Evolutionary conservation across 2,329 filamentous ascomycete genomes (phyloP).

Genomic region (Cordyceps tenuipes): DNA sequence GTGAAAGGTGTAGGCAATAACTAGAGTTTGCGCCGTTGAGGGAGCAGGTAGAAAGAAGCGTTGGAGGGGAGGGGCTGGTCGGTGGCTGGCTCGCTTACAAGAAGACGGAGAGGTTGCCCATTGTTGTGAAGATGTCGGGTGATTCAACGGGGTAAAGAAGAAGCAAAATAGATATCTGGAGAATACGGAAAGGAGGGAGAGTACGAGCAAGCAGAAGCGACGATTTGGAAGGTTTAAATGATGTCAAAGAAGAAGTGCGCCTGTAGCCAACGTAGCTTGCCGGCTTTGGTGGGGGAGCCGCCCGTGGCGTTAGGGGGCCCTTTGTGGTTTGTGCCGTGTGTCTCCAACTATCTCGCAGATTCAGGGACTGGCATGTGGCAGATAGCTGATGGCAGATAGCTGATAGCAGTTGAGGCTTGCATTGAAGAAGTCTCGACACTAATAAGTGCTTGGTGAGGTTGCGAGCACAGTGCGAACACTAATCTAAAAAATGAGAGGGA

Average conservation of each 20-base stretch:
- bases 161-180: not conserved
- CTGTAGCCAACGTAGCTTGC: not conserved
- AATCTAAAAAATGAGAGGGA: not conserved
- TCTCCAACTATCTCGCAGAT: not conserved
- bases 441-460: not conserved
- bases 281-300: not conserved
- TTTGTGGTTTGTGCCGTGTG: too few species aligned
- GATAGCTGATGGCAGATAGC: not conserved
- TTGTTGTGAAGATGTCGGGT: not conserved
- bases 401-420: not conserved
- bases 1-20: not conserved
- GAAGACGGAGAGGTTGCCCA: conserved; percentile 8
- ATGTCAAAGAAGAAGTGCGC: too few species aligned
- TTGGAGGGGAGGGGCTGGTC: not conserved
- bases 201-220: not conserved
- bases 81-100: not conserved
- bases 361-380: too few species aligned
- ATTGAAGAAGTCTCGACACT: not conserved
- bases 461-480: too few species aligned
- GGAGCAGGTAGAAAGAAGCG: not conserved
- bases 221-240: not conserved
- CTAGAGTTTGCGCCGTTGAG: not conserved
- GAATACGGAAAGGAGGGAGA: not conserved
- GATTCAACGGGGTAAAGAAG: not conserved
- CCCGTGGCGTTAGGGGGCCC: not conserved